Base-by-base conservation (phyloP, 805 yeast species). In the Lachancea kluyveri region DNA sequence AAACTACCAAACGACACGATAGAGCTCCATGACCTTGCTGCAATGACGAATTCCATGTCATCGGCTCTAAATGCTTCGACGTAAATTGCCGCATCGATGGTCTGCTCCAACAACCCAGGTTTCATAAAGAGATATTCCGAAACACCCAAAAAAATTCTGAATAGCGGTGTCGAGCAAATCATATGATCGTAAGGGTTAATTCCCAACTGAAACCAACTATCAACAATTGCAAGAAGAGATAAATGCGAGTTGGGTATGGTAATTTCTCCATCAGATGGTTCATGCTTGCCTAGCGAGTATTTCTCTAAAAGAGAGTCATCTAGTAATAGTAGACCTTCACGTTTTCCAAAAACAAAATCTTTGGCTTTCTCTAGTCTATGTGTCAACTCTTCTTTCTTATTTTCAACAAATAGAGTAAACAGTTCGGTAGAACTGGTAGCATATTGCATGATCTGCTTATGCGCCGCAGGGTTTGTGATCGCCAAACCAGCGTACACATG, bases 401-500 rank as follows among this genome's bases (percentile, higher is more conserved):
- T 75, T 46, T 78, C 79, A 21, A 90, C 70, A 83, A 90, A 85
- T 49, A 92, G 59, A 17, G 90, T 74, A 54, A 81, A 88, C 26
- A 92, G 64, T 34, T 83, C 92, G 1, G 92, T 80, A 3, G 81
- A 80, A 1, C 95, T 82, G 21, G 73, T 71, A 2, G 97, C 81
- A 54, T 90, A 92, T 54, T 88, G 96, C 43, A 83, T 67, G 12
- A 94, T 80, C 59, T 92, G 97, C 23, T 71, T 74, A 50, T 90
- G 96, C 1, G 97, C 96, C 25, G 88, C 75, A 1, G 96, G 96
- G 50, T 92, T 92, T 1, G 95, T 82, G 44, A 92, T 90, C 7
- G 97, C 96, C 48, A 92, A 66, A 0, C 98, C 98, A 4, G 97
- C 97, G 52, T 92, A 92, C 18, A 92, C 97, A 56, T 92, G 98